These are phyloP conservation scores for Claviceps purpurea DNA, from an alignment of 2,329 filamentous ascomycete genomes.

Conservation along the genomic window DNA sequence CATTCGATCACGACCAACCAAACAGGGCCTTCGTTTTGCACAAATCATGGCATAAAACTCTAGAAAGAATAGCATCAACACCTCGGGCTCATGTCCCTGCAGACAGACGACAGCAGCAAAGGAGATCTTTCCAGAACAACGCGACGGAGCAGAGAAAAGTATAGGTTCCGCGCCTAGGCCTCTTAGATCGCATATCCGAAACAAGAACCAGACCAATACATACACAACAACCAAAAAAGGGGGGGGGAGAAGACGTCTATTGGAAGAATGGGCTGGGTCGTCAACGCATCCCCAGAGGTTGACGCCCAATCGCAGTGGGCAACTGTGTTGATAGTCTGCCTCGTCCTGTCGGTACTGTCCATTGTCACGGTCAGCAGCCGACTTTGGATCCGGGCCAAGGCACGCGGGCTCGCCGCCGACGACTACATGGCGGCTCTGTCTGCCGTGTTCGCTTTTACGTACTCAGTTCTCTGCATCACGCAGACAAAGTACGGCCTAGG, in stretches of 20 bases:
- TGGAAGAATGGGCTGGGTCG: conserved; percentile 33
- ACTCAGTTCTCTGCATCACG: conserved; percentile 35
- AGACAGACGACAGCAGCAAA: not conserved
- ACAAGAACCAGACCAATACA: too few species aligned
- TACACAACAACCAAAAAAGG: too few species aligned
- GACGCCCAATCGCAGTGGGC: conserved; percentile 33
- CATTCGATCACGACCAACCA: too few species aligned
- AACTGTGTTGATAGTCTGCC: conserved; percentile 34
- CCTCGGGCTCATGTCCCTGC: not conserved
- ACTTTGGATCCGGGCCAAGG: conserved; percentile 27
- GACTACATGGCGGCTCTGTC: conserved; percentile 30
- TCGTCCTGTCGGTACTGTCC: conserved; percentile 30
- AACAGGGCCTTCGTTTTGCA: too few species aligned
- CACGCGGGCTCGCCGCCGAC: conserved; percentile 31
- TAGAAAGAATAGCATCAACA: not conserved
- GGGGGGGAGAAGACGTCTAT: too few species aligned
- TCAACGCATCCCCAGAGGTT: conserved; percentile 32
- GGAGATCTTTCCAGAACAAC: too few species aligned
- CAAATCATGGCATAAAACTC: not conserved
- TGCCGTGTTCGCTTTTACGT: conserved; percentile 32
- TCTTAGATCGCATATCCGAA: too few species aligned
- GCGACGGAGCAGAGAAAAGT: too few species aligned
- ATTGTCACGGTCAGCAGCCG: conserved; percentile 26
- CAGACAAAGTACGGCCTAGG: conserved; percentile 42
- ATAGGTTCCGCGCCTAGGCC: too few species aligned